Evolutionary conservation across 352 stramenopile species (phyloP).

Genomic region (Phytophthora tentaculata): DNA sequence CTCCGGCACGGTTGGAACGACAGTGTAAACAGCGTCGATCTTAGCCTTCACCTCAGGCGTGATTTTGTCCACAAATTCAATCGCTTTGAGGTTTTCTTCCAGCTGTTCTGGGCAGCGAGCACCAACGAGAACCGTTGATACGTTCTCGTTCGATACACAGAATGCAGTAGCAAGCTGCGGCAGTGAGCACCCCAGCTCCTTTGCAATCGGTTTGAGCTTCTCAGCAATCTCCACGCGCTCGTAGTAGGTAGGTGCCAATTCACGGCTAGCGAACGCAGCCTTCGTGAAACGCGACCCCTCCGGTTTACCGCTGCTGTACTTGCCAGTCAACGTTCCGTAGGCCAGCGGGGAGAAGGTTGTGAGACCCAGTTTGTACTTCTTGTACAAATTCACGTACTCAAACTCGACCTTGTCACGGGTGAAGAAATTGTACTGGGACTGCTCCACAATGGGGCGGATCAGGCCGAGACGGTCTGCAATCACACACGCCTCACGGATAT

Average conservation of each 20-base stretch:
- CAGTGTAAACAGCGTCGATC: constrained; percentile 8
- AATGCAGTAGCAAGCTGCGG: constrained; percentile 14
- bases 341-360: constrained; percentile 9
- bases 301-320: constrained; percentile 12
- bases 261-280: constrained; percentile 4
- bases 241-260: not conserved
- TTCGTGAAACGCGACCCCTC: constrained; percentile 27
- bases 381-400: constrained; percentile 22
- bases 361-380: constrained; percentile 27
- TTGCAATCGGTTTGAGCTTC: constrained; percentile 17
- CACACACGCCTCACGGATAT: constrained; percentile 10
- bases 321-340: constrained; percentile 10
- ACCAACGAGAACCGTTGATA: constrained; percentile 23
- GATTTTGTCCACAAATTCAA: constrained; percentile 18
- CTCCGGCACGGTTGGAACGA: constrained; percentile 5
- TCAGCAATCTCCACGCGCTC: constrained; percentile 5
- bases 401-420: constrained; percentile 23
- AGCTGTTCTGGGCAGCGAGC: constrained; percentile 13
- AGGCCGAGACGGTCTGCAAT: constrained; percentile 8
- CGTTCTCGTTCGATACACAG: constrained; percentile 13
- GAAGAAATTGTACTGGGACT: constrained; percentile 10
- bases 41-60: constrained; percentile 14
- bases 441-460: constrained; percentile 15
- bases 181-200: constrained; percentile 12
- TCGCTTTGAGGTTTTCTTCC: constrained; percentile 18